These are phyloP conservation scores for Neonectria ditissima DNA, from an alignment of 2,329 filamentous ascomycete genomes.

Conservation along the genomic window DNA sequence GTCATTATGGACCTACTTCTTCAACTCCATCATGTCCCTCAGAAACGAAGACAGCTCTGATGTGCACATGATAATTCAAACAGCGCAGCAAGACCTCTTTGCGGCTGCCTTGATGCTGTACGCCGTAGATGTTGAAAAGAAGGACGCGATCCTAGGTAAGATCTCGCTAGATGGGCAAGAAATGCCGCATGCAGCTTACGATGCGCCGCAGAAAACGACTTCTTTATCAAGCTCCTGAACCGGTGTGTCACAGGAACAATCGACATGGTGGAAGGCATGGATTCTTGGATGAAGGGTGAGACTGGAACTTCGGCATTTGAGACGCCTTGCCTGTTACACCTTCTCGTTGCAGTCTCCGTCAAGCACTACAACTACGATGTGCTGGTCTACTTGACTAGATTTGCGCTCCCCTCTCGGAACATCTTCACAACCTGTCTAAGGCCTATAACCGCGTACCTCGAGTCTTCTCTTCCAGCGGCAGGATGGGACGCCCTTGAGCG, in stretches of 20 bases:
- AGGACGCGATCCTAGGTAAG: background rate
- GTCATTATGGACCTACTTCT: slow-evolving; percentile 27
- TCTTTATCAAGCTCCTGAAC: slow-evolving; percentile 18
- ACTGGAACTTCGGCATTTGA: slow-evolving; percentile 14
- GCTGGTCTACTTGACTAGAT: background rate
- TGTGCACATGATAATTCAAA: background rate
- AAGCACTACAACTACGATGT: slow-evolving; percentile 26
- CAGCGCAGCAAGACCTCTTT: slow-evolving; percentile 19
- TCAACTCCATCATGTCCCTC: slow-evolving; percentile 6
- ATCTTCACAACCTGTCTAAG: background rate
- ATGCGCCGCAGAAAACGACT: background rate
- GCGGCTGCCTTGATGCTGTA: slow-evolving; percentile 11
- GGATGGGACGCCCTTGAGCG: slow-evolving; percentile 9
- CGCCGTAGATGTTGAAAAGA: background rate
- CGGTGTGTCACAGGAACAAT: slow-evolving; percentile 15
- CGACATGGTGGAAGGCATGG: slow-evolving; percentile 19
- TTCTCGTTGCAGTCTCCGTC: slow-evolving; percentile 18
- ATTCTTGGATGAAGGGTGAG: slow-evolving; percentile 20
- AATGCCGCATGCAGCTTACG: background rate
- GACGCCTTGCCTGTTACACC: slow-evolving; percentile 12
- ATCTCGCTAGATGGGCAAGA: background rate
- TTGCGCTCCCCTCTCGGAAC: background rate
- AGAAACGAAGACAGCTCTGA: background rate
- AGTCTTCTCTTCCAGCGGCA: background rate
- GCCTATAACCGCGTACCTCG: background rate